Evolutionary conservation across 2,329 filamentous ascomycete genomes (phyloP).

Genomic region (Sclerotinia nivalis): DNA sequence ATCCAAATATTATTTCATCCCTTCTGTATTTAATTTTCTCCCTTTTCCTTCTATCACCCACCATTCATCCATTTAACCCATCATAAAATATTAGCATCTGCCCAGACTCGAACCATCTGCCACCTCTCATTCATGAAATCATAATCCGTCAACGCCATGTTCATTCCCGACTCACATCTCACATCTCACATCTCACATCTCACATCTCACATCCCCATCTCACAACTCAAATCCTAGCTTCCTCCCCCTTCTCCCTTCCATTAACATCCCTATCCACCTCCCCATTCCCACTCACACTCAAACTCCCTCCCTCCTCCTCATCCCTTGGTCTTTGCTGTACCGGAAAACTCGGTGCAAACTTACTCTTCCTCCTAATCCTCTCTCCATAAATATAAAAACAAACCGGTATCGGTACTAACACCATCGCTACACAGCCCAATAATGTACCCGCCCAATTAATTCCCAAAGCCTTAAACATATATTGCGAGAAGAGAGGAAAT

Average conservation of each 20-base stretch:
- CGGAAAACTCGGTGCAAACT: slow-evolving; percentile 47
- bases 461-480: slow-evolving; percentile 66
- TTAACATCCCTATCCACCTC: slow-evolving; percentile 29
- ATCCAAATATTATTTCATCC: not conserved
- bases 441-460: slow-evolving; percentile 64
- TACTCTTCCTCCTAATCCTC: slow-evolving; percentile 56
- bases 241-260: not conserved
- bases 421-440: slow-evolving; percentile 59
- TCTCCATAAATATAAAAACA: slow-evolving; percentile 62
- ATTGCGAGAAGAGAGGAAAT: slow-evolving; percentile 76
- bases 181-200: not conserved
- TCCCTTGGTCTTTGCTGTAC: not conserved
- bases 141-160: not conserved
- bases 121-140: not conserved
- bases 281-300: slow-evolving; percentile 18
- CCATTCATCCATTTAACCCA: not conserved
- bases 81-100: not conserved
- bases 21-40: not conserved
- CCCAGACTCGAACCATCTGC: not conserved
- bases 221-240: not conserved
- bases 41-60: not conserved
- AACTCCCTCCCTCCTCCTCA: not conserved
- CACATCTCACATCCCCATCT: not conserved
- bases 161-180: too few species aligned
- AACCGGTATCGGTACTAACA: slow-evolving; percentile 62